Base-by-base conservation (phyloP, 345 rosid genomes). In the Sisymbrium altissimum region DNA sequence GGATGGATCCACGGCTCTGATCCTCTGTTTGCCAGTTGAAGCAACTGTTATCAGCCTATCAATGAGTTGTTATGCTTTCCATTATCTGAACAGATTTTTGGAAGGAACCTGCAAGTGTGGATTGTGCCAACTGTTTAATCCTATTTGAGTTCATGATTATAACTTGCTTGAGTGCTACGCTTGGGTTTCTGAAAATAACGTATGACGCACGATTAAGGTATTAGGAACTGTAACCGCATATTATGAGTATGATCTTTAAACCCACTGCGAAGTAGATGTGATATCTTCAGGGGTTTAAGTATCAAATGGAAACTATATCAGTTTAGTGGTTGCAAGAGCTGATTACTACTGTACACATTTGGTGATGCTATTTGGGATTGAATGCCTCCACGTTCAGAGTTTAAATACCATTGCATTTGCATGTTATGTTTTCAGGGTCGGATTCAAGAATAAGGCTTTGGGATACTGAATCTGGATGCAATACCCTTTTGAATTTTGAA, bases 401-500 rank as follows among this genome's bases (percentile, higher is more conserved):
- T 54, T 68, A 39, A 57, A 40, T 17, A 41, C 7, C 36, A 4
- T 4, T 38, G 10, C 59, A 46, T 69, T n/a, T 61, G 14, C 30
- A 27, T 67, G 6, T 21, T 39, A 57, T 55, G 57, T 68, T 62
- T n/a, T 56, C 84, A 92, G 97, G 97, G 50, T 95, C 97, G 43
- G 99, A 92, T 86, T 92, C 99, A 29, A 87, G 97, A 82, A 78
- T 92, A 84, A 84, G 96, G 77, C 72, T 92, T 81, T 94, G 98
- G 98, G 98, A 94, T 75, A 71, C 84, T 58, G 88, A 87, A 81
- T 89, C 97, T 65, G 98, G 98, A 72, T 72, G 89, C 86, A 89
- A 91, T 72, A 94, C 98, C 6, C 97, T 91, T 17, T 86, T 95
- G 79, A 95, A 95, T 88, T 92, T 77, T 52, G 98, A 88, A 82